Percentiles rank a stretch among this genome's conserved stretches.
Conservation (phyloP, 164 flowering plant species). For the Aristolochia contorta region DNA sequence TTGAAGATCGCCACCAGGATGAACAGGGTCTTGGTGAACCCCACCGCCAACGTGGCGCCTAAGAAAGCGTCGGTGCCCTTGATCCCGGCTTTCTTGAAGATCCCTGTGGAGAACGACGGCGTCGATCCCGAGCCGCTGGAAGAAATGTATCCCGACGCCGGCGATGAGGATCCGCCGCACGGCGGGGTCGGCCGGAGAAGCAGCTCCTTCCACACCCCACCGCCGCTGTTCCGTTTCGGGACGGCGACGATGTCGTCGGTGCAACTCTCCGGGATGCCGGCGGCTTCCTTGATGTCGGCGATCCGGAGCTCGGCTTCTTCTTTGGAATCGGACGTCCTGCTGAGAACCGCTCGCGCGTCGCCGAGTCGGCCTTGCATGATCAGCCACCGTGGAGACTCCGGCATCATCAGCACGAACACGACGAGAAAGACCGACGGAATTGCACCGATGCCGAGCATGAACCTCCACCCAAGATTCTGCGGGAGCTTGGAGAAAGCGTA, state of each 20-base stretch:
- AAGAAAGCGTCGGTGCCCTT: slow-evolving; percentile 13
- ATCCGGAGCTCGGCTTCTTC: slow-evolving; percentile 45
- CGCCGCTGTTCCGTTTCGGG: slow-evolving; percentile 5
- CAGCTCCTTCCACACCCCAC: slow-evolving; percentile 15
- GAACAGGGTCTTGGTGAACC: slow-evolving; percentile 22
- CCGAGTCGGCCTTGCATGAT: slow-evolving; percentile 61
- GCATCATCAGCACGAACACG: slow-evolving; percentile 39
- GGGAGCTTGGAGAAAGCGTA: slow-evolving; percentile 43
- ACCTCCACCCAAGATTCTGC: slow-evolving; percentile 38
- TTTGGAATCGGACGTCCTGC: slow-evolving; percentile 32
- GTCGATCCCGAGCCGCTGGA: slow-evolving; percentile 13
- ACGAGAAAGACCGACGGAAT: slow-evolving; percentile 42
- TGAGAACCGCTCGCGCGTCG: slow-evolving; percentile 44
- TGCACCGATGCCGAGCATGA: slow-evolving; percentile 66
- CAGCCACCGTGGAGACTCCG: slow-evolving; percentile 82
- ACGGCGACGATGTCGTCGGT: slow-evolving; percentile 30
- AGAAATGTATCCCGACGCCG: slow-evolving; percentile 14
- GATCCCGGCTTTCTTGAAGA: slow-evolving; percentile 11
- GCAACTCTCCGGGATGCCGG: slow-evolving; percentile 38
- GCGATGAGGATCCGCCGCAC: slow-evolving; percentile 15
- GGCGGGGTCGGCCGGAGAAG: slow-evolving; percentile 8
- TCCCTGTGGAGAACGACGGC: slow-evolving; percentile 13
- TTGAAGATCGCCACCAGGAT: slow-evolving; percentile 21
- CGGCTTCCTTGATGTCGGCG: slow-evolving; percentile 40
- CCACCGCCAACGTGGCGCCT: slow-evolving; percentile 25